Conservation (phyloP, 2,329 filamentous ascomycete genomes). For the Dactylellina haptotyla region DNA sequence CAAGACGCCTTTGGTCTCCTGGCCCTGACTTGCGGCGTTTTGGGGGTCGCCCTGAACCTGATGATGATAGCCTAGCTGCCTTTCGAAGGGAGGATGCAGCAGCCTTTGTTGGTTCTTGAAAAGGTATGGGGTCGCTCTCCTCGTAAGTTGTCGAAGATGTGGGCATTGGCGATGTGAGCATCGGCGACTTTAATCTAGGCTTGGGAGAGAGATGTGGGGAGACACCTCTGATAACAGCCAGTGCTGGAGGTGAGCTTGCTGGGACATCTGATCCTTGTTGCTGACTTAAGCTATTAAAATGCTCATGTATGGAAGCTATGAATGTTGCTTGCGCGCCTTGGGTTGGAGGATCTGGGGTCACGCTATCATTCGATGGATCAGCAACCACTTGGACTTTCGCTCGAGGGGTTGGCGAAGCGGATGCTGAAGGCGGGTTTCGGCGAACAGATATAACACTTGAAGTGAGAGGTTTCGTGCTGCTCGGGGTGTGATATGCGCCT, state of each 20-base stretch:
- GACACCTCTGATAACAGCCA: neutral
- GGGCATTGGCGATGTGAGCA: slow-evolving; percentile 5
- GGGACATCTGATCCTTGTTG: neutral
- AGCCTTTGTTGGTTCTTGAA: slow-evolving; percentile 8
- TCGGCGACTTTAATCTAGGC: neutral
- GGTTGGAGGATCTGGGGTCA: neutral
- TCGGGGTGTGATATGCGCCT: slow-evolving; percentile 10
- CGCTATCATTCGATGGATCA: neutral
- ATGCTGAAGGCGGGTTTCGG: slow-evolving; percentile 4
- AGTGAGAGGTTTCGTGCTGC: neutral
- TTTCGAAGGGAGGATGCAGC: slow-evolving; percentile 20
- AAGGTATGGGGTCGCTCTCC: slow-evolving; percentile 40
- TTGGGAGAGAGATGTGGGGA: slow-evolving; percentile 3
- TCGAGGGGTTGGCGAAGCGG: slow-evolving; percentile 28
- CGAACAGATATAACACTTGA: slow-evolving; percentile 15
- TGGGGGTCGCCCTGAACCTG: slow-evolving; percentile 4
- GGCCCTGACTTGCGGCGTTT: slow-evolving; percentile 22
- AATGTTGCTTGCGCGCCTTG: neutral
- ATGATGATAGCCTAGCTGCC: slow-evolving; percentile 1
- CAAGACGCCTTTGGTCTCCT: neutral
- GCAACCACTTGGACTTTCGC: neutral
- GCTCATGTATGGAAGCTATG: slow-evolving; percentile 3
- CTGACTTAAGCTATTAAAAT: neutral
- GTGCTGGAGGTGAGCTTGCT: slow-evolving; percentile 29
- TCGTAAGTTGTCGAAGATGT: slow-evolving; percentile 14